Base-by-base conservation (phyloP, 164 flowering plant species). In the Umbilicus rupestris region DNA sequence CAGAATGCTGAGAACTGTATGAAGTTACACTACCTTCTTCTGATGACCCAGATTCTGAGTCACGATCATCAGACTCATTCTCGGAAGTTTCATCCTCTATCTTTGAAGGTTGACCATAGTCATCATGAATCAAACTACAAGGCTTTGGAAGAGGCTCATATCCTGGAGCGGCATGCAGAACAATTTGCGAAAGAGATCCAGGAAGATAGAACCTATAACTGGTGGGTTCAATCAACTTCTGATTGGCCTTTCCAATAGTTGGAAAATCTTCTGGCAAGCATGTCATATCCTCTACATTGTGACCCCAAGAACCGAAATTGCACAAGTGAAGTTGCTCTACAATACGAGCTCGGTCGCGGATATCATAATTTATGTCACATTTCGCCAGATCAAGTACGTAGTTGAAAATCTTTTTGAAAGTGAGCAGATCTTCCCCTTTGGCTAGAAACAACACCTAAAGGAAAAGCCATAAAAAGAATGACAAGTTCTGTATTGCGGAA, bases 81-180 rank as follows among this genome's bases (percentile, higher is more conserved):
- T 74, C 60, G 49, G 70, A 60, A 26, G 75, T 68, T 69, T 62
- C 72, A 41, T 57, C 76, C 30, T 68, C 73, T 20, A 58, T 19
- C 3, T n/a, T 24, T 57, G 74, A 42, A 42, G 39, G 42, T 62
- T 66, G 72, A 64, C 49, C 69, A 28, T 65, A 71, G 69, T 78
- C 86, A 72, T 77, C 79, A 66, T 30, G 49, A 20, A 65, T 71
- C 59, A 88, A 68, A 81, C 87, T 82, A 77, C 87, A 78, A 50
- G 98, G 96, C 73, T 86, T 88, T 66, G 98, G 98, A 31, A 94
- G 96, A 77, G 97, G 89, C 72, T 87, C 95, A 75, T 94, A 94
- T 24, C 97, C 96, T 20, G 98, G 98, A 75, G 97, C 97, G 63
- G 96, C 90, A 85, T 94, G 98, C 69, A 90, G 83, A 72, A 91